A percentile compares a stretch with the other conserved stretches of the same genome.
Conservation (phyloP, 495 filamentous ascomycete species). For the Neurospora sp. region DNA sequence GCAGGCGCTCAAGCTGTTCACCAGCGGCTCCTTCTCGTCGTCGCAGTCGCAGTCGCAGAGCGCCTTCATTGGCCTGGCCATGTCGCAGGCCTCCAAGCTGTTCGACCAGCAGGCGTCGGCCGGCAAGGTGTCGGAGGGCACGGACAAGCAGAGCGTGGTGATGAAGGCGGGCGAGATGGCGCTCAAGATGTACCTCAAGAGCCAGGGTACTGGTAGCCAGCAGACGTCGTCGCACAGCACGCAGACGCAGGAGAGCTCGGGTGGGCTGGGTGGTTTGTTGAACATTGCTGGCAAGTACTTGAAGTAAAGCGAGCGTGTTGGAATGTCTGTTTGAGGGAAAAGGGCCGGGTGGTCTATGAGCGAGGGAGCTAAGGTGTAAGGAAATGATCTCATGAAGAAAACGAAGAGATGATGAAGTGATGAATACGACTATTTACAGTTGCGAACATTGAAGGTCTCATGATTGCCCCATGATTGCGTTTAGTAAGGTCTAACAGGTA, state of each 20-base stretch:
- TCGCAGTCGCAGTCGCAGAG: conserved; percentile 23
- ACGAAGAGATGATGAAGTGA: background rate
- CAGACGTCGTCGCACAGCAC: background rate
- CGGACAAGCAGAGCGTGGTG: conserved; percentile 41
- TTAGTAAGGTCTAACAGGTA: background rate
- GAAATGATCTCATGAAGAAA: background rate
- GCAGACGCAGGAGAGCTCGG: conserved; percentile 4
- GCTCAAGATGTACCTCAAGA: conserved; percentile 45
- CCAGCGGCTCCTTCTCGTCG: conserved; percentile 22
- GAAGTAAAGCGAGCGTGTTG: background rate
- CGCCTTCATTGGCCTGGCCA: conserved; percentile 43
- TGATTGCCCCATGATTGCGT: background rate
- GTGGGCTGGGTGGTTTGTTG: conserved; percentile 8
- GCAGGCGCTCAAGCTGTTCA: conserved; percentile 58
- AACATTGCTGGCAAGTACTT: conserved; percentile 10
- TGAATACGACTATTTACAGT: background rate
- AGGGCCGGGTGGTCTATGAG: background rate
- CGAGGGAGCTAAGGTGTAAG: background rate
- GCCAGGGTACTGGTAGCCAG: conserved; percentile 18
- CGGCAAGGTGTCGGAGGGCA: conserved; percentile 33
- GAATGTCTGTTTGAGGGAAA: background rate
- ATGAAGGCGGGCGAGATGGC: conserved; percentile 45
- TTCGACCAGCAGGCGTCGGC: conserved; percentile 39
- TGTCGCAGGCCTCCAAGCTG: conserved; percentile 43
- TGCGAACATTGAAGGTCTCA: background rate